phyloP scores from a whole-genome alignment of 116 monocot genomes.

The Cymodocea nodosa region DNA sequence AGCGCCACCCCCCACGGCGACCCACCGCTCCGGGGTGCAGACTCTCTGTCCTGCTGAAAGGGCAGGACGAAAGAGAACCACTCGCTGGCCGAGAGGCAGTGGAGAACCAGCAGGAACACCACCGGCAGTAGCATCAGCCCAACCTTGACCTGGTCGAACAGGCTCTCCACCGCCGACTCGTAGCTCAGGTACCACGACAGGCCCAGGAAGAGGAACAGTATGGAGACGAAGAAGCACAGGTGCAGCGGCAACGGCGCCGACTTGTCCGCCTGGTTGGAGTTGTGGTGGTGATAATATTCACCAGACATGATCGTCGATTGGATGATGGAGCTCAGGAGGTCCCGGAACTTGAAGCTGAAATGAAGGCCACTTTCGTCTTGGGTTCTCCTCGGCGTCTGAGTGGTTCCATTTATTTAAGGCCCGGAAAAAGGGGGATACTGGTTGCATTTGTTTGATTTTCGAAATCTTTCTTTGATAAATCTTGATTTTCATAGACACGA shows the following conservation, averaged over 20 bases:
- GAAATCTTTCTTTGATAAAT: too few relatives aligned
- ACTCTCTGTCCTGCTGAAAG: constrained; percentile 26
- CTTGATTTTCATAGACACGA: too few relatives aligned
- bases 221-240: constrained; percentile 49
- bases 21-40: constrained; percentile 22
- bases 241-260: constrained; percentile 37
- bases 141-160: constrained; percentile 41
- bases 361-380: too few relatives aligned
- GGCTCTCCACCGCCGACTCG: constrained; percentile 42
- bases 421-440: too few relatives aligned
- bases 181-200: constrained; percentile 61
- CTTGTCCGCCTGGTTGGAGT: too few relatives aligned
- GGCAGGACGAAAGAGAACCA: constrained; percentile 15
- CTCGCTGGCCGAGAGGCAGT: constrained; percentile 23
- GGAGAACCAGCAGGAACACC: constrained; percentile 41
- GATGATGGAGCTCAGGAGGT: too few relatives aligned
- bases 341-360: too few relatives aligned
- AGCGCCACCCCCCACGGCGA: constrained; percentile 64
- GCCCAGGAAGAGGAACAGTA: constrained; percentile 32
- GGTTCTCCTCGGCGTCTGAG: too few relatives aligned
- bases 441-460: too few relatives aligned
- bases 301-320: neutral
- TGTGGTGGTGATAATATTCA: constrained; percentile 5
- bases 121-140: constrained; percentile 41
- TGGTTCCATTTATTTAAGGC: too few relatives aligned